Evolutionary conservation across 2,329 filamentous ascomycete species (phyloP), one percentile per base, ranked within the genome.

Genomic region (Podosphaera aphanis): DNA sequence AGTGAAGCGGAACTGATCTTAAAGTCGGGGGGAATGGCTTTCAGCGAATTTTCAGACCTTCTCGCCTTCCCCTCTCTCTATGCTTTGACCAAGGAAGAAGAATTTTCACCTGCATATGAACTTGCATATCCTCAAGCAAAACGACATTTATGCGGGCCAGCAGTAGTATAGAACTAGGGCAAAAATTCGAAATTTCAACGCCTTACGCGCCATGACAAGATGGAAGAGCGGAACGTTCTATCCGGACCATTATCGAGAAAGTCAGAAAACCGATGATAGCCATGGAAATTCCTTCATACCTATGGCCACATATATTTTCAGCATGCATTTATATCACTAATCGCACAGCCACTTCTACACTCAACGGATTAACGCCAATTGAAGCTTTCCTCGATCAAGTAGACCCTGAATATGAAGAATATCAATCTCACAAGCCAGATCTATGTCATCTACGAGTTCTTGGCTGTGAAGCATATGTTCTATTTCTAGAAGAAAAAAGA

Each of bases 401-500:
- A 5, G 41, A 43, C 33, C 41, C 27, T 37, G 15, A 40, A 7
- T 40, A 5, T 40, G 6, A 40, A 5, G 3, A 43, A 8, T 31
- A 31, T 10, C 42, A 45, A 21, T 18, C 19, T 3, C 42, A 44
- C 15, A 44, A 45, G 20, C 43, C 43, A 27, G 15, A 38, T 10
- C 10, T 45, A 2, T 27, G 13, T 15, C 16, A 45, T 27, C 15
- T 45, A 1, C 43, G 43, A 38, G 20, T 45, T 5, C 21, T 45
- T 2, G 43, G 43, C 11, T 45, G 43, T 16, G 29, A 16, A 39
- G 2, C 35, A 2, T 45, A 38, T 29, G 16, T 45, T 21, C 33
- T 27, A 11, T 38, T 45, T 39, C 35, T 33, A 3, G 23, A 45
- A 20, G 43, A 45, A 39, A 45, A 45, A 11, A 27, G 43, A 39